Evolutionary conservation across 2,329 filamentous ascomycete species (phyloP), one percentile per base, ranked within the genome.

Genomic region (Cladosporium sp.): DNA sequence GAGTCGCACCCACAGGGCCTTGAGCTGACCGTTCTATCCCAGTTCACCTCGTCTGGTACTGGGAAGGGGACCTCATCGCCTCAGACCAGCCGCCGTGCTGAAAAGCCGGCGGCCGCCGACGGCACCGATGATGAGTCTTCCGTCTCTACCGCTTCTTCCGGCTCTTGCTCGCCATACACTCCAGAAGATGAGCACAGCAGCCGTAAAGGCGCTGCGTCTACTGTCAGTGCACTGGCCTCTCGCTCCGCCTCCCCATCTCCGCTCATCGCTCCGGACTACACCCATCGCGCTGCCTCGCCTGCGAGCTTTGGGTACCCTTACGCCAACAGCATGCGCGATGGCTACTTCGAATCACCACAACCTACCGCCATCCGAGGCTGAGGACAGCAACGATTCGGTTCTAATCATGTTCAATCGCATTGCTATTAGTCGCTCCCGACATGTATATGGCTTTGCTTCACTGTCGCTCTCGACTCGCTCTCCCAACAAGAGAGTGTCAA

Each of bases 261-360:
- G 21, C 67, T 71, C 31, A 72, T 70, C 35, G 72, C 69, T 10
- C 71, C 72, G 31, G 69, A 66, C 26, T 62, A 74, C 56, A 66
- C 69, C 37, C 65, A 67, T 10, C 71, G 73, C 33, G 67, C 73
- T 12, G 68, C 72, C 12, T 76, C 76, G n/a, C 74, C 76, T 31
- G 68, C 70, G 40, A 72, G 71, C 61, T 78, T 77, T 68, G 75
- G 75, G 12, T 77, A 75, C 72, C 76, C 74, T n/a, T 77, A 77
- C 66, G 69, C 74, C 62, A 69, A 70, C 62, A 68, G 71, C 61
- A 60, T 66, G 35, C 74, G 74, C 46, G 73, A 77, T 61, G 72
- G 74, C 62, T 76, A 75, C 26, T 73, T 72, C 37, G 76, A 78
- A 28, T 71, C 74, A 1, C 72, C 68, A 5, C 71, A 72, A 33